Evolutionary conservation across 306 rosid species (phyloP).

Genomic region (Morella rubra): DNA sequence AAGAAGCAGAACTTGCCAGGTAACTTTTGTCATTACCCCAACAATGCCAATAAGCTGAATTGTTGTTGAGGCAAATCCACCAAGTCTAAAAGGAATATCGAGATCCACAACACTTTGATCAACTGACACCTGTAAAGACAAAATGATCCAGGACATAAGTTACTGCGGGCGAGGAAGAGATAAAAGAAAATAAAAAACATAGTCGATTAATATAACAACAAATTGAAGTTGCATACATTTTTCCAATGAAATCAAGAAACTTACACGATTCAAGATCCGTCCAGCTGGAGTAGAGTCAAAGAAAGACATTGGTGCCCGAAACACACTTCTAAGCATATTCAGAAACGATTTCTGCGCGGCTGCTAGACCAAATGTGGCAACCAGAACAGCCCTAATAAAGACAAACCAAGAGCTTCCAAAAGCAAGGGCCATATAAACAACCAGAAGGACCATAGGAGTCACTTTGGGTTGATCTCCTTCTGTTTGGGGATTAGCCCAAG

Average conservation of each 20-base stretch:
- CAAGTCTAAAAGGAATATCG: conserved; percentile 96
- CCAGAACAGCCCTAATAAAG: conserved; percentile 79
- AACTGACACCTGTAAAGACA: conserved; percentile 65
- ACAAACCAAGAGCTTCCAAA: conserved; percentile 91
- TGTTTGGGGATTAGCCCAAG: conserved; percentile 99
- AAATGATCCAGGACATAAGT: conserved; percentile 28
- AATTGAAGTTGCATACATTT: background rate
- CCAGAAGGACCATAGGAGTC: conserved; percentile 73
- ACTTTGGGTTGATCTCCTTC: conserved; percentile 87
- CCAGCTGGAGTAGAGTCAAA: conserved; percentile 97
- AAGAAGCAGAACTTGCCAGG: conserved; percentile 93
- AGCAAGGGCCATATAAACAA: conserved; percentile 93
- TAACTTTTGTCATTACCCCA: conserved; percentile 83
- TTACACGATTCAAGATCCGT: conserved; percentile 90
- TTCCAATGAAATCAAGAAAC: conserved; percentile 30
- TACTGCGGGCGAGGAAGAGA: conserved; percentile 22
- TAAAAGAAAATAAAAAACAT: background rate
- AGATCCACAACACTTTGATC: conserved; percentile 99
- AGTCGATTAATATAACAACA: background rate
- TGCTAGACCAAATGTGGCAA: conserved; percentile 91
- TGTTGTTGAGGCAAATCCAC: conserved; percentile 92
- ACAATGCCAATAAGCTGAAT: conserved; percentile 92
- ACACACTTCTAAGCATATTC: conserved; percentile 85
- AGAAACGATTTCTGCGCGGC: conserved; percentile 83
- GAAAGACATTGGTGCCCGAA: conserved; percentile 91